phyloP scores from a whole-genome alignment of 1,139 yeast genomes.

The Sugiyamaella japonica region DNA sequence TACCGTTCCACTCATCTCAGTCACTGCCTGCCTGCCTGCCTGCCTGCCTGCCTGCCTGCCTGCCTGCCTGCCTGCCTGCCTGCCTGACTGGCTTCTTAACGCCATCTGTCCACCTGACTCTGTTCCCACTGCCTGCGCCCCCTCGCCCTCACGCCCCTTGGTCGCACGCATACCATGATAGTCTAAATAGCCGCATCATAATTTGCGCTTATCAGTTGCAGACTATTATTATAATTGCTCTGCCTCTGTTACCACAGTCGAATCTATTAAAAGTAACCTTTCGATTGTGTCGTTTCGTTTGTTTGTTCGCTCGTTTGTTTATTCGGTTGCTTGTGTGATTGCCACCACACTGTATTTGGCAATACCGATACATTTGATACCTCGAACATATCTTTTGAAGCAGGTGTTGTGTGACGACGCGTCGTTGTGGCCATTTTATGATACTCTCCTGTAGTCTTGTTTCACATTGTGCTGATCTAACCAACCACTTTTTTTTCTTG shows the following conservation, averaged over 20 bases:
- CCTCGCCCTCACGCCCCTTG: not conserved
- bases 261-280: not conserved
- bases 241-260: not conserved
- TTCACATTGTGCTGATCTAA: slow-evolving; percentile 4
- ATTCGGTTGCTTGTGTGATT: no score
- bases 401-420: not conserved
- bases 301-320: not conserved
- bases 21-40: no score
- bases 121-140: not conserved
- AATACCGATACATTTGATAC: not conserved
- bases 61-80: no score
- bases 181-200: not conserved
- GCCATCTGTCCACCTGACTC: not conserved
- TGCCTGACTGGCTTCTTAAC: no score
- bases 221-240: not conserved
- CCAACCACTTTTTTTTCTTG: slow-evolving; percentile 1
- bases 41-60: no score
- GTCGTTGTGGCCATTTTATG: not conserved
- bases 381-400: no score
- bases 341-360: no score
- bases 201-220: not conserved
- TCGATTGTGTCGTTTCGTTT: no score
- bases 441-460: not conserved
- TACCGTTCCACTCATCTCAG: no score
- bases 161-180: not conserved